Percentiles rank a stretch among this genome's conserved stretches.
Evolutionary conservation across 345 rosid genomes (phyloP).

Genomic region (Salix suchowensis): DNA sequence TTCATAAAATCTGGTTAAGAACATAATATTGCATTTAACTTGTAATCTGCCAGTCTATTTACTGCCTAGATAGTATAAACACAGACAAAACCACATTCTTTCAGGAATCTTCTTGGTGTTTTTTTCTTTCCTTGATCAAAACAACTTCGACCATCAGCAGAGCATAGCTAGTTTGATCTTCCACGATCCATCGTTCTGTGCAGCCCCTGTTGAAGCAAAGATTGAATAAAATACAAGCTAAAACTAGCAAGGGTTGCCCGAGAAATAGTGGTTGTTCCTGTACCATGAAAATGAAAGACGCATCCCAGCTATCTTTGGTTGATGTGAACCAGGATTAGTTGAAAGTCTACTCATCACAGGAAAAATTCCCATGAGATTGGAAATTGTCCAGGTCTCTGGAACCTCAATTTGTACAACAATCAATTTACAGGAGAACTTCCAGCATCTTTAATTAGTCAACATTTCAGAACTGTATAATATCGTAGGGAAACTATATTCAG

Average conservation of each 20-base stretch:
- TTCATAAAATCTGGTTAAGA: too few species aligned
- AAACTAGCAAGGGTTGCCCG: background rate
- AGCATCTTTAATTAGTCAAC: too few species aligned
- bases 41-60: too few species aligned
- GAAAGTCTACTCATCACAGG: constrained; percentile 26
- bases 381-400: constrained; percentile 28
- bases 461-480: too few species aligned
- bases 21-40: too few species aligned
- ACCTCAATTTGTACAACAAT: constrained; percentile 38
- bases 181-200: background rate
- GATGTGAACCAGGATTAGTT: constrained; percentile 2
- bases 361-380: constrained; percentile 43
- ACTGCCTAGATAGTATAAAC: too few species aligned
- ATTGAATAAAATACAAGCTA: background rate
- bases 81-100: too few species aligned
- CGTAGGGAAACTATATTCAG: too few species aligned
- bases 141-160: background rate
- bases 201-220: background rate
- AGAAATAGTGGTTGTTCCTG: background rate
- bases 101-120: too few species aligned
- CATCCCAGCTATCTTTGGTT: background rate
- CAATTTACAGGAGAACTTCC: constrained; percentile 40
- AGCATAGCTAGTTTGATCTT: background rate
- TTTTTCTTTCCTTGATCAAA: background rate
- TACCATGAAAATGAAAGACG: too few species aligned